Evolutionary conservation across 2,329 filamentous ascomycete species (phyloP), one percentile per base, ranked within the genome.

Genomic region (Nannizzia gypsea): DNA sequence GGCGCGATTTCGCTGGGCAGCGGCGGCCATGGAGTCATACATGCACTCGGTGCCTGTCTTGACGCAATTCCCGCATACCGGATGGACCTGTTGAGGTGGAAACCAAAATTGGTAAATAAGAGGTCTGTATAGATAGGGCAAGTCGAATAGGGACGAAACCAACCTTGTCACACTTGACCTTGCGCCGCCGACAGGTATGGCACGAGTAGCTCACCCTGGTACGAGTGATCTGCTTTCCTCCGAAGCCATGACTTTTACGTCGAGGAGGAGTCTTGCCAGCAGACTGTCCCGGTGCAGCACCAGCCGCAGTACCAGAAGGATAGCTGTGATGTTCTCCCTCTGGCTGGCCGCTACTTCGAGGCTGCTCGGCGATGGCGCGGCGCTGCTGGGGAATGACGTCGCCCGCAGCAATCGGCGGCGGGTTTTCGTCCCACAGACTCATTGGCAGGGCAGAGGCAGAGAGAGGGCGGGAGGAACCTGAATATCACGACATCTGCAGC

Each of bases 131-230:
- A 31, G 11, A 17, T 17, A 42, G 2, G 5, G 31, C 55, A 24
- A 15, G 17, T 5, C 46, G 15, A 5, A 38, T 26, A 46, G 52
- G 22, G 11, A 24, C 15, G 31, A 24, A 42, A 58, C 62, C 9
- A 46, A 64, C 64, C 60, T 64, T 66, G 57, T 63, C 63, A 62
- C 76, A 78, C 70, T 77, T 78, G 56, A 78, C 74, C 63, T 78
- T 78, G 31, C 76, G 71, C 60, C 73, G 67, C 55, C 76, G 72
- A 66, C 76, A 78, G 1, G 70, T 74, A 64, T 76, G 72, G 61
- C 76, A 78, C 63, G 74, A 76, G 63, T 78, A 77, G 63, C 75
- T 77, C 36, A 73, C 70, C 56, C 76, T 73, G 54, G 75, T 77
- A 17, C 76, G 73, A 40, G 76, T 78, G 57, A 78, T 78, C 59